Percentiles rank a stretch among this genome's conserved stretches.
phyloP scores from a whole-genome alignment of 2,329 filamentous ascomycete genomes.

The Claviceps purpurea region DNA sequence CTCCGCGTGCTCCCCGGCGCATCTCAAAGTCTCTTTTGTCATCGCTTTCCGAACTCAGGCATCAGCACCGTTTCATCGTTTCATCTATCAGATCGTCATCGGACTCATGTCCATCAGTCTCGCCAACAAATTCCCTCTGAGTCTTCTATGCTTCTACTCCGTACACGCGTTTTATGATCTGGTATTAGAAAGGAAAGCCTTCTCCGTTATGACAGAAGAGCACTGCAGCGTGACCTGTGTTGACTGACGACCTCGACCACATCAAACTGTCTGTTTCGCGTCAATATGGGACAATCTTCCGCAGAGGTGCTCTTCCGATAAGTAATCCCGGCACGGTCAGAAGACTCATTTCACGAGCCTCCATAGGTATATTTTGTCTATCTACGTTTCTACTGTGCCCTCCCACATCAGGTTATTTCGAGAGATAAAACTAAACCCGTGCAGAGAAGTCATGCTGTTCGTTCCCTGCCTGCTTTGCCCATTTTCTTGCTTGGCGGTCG shows the following conservation, averaged over 20 bases:
- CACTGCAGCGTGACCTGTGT: no score
- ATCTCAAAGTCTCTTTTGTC: no score
- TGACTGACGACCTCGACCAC: not conserved
- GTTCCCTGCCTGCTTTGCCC: slow-evolving; percentile 53
- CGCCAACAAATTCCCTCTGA: no score
- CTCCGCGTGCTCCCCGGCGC: no score
- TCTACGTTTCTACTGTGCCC: slow-evolving; percentile 54
- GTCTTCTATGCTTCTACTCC: no score
- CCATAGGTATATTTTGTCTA: slow-evolving; percentile 53
- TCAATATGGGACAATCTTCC: not conserved
- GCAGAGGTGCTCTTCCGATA: not conserved
- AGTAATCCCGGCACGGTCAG: slow-evolving; percentile 50
- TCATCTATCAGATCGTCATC: no score
- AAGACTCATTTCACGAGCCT: slow-evolving; percentile 51
- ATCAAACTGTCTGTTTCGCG: not conserved
- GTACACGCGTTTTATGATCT: no score
- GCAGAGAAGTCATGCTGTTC: slow-evolving; percentile 56
- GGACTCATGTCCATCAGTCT: no score
- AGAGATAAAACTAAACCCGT: slow-evolving; percentile 45
- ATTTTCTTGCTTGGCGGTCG: slow-evolving; percentile 43
- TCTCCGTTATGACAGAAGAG: no score
- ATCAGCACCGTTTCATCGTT: no score
- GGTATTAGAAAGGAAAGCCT: no score
- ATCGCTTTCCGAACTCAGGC: no score
- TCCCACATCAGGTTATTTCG: slow-evolving; percentile 50